Base-by-base conservation (phyloP, 805 yeast genomes). In the Jamesozyma piceae region DNA sequence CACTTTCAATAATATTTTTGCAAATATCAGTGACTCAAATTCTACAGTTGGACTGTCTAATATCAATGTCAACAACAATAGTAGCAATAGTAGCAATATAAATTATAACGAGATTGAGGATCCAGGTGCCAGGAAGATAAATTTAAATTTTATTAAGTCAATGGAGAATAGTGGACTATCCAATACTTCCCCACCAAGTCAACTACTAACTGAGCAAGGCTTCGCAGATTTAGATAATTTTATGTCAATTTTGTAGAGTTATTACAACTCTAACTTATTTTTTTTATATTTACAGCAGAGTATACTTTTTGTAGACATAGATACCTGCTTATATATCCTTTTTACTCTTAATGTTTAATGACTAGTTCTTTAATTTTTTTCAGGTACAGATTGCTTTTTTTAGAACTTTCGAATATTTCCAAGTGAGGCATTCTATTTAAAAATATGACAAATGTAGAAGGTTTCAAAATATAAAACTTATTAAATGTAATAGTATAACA, bases 151-250 rank as follows among this genome's bases (percentile, higher is more conserved):
- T 18, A 20, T 28, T 24, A 24, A 24, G 28, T 8, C 28, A 24
- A 6, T 24, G 10, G 28, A 24, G 10, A 24, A 6, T 11, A 24
- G 28, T 24, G 28, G 28, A 11, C 11, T 24, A 6, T 24, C 28
- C 10, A 38, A 49, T 4, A 43, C 52, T 9, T 50, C 56, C 10
- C 50, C 55, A 9, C 55, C 52, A 24, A 48, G 51, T 18, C 56
- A 57, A 36, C 39, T 54, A 17, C 42, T 53, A 8, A 46, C 53
- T 14, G 57, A 54, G 21, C 50, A 51, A 41, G 54, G 57, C 15
- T 57, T 57, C 37, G 54, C 59, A 5, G 63, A 57, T 36, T 39
- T 58, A 41, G 63, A 57, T 47, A 54, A 57, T 42, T 53, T 58
- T 35, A 52, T 58, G 56, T 50, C 62, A 5, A 52, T 51, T 30